These are phyloP conservation scores for Plantago elongata DNA, from an alignment of 257 asterid genomes.

Conservation along the genomic window DNA sequence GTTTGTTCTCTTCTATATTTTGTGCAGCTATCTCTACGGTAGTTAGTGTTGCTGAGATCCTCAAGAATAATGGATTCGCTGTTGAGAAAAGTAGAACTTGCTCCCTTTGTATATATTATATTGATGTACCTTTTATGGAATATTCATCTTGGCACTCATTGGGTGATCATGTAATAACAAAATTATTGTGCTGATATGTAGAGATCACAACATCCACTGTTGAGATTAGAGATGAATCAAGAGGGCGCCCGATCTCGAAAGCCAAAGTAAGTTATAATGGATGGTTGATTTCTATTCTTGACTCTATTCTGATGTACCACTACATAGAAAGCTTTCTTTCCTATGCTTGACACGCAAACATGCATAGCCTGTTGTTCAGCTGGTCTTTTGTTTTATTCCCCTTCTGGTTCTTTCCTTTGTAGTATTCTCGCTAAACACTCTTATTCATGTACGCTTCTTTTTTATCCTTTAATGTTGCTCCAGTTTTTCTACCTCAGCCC, in stretches of 20 bases:
- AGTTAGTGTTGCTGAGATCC: conserved; percentile 75
- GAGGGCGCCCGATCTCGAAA: conserved; percentile 74
- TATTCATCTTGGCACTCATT: background rate
- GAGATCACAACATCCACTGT: conserved; percentile 82
- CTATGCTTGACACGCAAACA: too few species aligned
- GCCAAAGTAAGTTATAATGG: conserved; percentile 53
- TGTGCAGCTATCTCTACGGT: conserved; percentile 79
- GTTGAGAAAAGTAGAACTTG: conserved; percentile 59
- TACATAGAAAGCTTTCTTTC: background rate
- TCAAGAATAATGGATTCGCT: conserved; percentile 87
- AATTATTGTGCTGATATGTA: conserved; percentile 26
- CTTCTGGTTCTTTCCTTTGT: too few species aligned
- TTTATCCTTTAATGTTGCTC: background rate
- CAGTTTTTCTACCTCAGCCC: too few species aligned
- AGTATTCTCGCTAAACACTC: background rate
- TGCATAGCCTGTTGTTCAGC: too few species aligned
- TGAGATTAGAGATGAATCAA: conserved; percentile 72
- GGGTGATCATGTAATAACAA: background rate
- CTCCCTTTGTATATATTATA: background rate
- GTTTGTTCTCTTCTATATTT: conserved; percentile 12
- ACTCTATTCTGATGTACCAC: background rate
- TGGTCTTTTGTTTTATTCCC: too few species aligned
- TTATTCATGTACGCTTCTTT: background rate
- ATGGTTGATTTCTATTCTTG: background rate
- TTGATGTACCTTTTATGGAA: background rate